A percentile compares a stretch with the other conserved stretches of the same genome.
Evolutionary conservation across 176 grass and related monocot species (phyloP).

Genomic region (Coix lacrymajobi): DNA sequence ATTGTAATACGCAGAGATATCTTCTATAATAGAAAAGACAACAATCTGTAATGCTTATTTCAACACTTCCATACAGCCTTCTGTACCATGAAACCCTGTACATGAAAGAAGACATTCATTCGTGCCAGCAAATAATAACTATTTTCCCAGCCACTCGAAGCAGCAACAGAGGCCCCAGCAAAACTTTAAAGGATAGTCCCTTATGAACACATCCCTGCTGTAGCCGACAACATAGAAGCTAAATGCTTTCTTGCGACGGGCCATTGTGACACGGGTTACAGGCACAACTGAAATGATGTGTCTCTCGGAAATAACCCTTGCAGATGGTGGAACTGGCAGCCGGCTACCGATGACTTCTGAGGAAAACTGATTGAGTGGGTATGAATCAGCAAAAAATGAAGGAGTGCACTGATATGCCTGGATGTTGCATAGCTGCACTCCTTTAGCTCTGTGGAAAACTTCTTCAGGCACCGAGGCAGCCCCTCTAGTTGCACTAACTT

Average conservation of each 20-base stretch:
- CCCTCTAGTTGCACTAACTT: slow-evolving; percentile 67
- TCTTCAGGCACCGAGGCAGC: slow-evolving; percentile 83
- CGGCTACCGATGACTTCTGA: slow-evolving; percentile 70
- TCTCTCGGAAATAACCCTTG: slow-evolving; percentile 74
- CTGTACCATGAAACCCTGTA: neutral
- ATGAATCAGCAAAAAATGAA: slow-evolving; percentile 90
- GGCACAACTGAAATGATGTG: slow-evolving; percentile 82
- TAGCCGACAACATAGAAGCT: slow-evolving; percentile 77
- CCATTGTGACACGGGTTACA: slow-evolving; percentile 78
- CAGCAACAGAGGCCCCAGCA: slow-evolving; percentile 91
- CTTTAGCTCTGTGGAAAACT: slow-evolving; percentile 75
- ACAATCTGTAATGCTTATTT: neutral
- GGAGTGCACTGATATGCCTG: slow-evolving; percentile 91
- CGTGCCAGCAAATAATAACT: neutral
- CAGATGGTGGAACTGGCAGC: slow-evolving; percentile 49
- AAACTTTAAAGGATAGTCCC: slow-evolving; percentile 71
- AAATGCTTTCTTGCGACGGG: slow-evolving; percentile 46
- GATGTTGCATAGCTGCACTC: slow-evolving; percentile 84
- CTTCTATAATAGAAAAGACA: neutral
- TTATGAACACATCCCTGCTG: slow-evolving; percentile 71
- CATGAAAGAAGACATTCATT: neutral
- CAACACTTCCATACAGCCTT: neutral
- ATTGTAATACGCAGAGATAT: neutral
- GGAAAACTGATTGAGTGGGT: slow-evolving; percentile 78
- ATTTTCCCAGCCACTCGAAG: slow-evolving; percentile 69